Base-by-base conservation (phyloP, 176 grass and related monocot genomes). In the Oryza coarctata region DNA sequence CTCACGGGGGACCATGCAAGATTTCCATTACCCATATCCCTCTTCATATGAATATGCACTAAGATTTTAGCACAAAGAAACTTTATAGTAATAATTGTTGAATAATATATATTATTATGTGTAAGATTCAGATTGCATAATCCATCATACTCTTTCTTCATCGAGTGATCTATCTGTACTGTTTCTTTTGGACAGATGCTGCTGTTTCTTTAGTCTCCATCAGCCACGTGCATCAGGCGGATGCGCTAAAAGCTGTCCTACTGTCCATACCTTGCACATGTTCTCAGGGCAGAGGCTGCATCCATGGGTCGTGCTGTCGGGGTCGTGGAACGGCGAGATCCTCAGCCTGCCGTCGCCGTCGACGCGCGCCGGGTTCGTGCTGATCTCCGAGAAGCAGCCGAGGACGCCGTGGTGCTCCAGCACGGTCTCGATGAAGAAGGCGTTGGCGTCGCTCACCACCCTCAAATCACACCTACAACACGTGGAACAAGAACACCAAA, bases 371-470 rank as follows among this genome's bases (percentile, higher is more conserved):
- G 94, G 89, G 77, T 97, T 97, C 18, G 94, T 81, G 76, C 12
- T 70, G 80, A 97, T 97, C 83, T 94, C 85, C 1, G 91, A 92
- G 90, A 97, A 97, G 79, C 84, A 92, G 14, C 77, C 82, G 8
- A 90, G 74, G 57, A 97, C 83, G 0, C 82, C 89, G 58, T 97
- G 82, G 72, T 97, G 87, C 39, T 86, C 87, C 78, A 94, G 89
- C 55, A 94, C 79, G 31, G 91, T 90, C 85, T 94, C 91, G 76
- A 97, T 90, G 91, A 97, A 97, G 87, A 88, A 90, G 12, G 81
- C 25, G 45, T 97, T 97, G 14, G 94, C 94, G 90, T 97, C 94
- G 50, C 94, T 97, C 49, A 90, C 91, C 81, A 94, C 89, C 87
- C 81, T 91, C 50, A 97, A 25, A 71, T 97, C 89, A 39, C 88